A percentile compares a stretch with the other conserved stretches of the same genome.
These are phyloP conservation scores for Takakia lepidozioides DNA, from an alignment of 225 moss, liverwort and hornwort genomes.

Conservation along the genomic window DNA sequence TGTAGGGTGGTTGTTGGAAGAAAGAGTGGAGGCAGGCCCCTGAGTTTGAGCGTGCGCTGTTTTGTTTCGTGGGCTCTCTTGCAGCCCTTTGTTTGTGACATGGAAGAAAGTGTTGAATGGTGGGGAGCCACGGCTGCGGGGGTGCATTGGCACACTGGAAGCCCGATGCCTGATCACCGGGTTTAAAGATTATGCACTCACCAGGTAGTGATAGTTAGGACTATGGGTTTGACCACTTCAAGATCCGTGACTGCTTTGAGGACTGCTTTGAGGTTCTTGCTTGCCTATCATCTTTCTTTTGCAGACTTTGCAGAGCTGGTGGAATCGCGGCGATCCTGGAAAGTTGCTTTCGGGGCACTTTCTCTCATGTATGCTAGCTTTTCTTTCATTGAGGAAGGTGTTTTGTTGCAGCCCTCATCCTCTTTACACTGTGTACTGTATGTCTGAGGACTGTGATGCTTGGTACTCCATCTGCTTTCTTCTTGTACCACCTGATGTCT, in stretches of 20 bases:
- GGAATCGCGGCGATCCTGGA: too few species aligned
- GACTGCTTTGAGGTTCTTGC: neutral
- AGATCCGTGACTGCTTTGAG: neutral
- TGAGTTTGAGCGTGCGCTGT: conserved; percentile 39
- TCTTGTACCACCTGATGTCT: too few species aligned
- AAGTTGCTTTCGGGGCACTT: too few species aligned
- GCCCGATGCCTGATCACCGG: conserved; percentile 93
- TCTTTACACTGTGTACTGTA: too few species aligned
- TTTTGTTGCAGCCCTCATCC: too few species aligned
- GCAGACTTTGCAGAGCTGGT: neutral
- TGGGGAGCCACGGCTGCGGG: conserved; percentile 98
- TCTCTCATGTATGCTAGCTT: too few species aligned
- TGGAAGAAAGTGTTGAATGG: conserved; percentile 99
- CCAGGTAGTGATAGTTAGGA: conserved; percentile 60
- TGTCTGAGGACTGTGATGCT: too few species aligned
- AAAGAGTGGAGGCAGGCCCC: conserved; percentile 1
- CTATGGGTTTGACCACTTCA: neutral
- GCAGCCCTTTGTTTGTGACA: conserved; percentile 97
- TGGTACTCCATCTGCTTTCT: too few species aligned
- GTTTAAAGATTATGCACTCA: conserved; percentile 99
- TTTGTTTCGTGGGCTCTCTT: conserved; percentile 46
- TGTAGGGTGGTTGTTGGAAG: conserved; percentile 8
- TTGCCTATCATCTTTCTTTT: neutral
- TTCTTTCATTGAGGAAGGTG: too few species aligned
- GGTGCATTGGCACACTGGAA: conserved; percentile 99